These are phyloP conservation scores for Colletotrichum sp. DNA, from an alignment of 2,329 filamentous ascomycete genomes.

Conservation along the genomic window DNA sequence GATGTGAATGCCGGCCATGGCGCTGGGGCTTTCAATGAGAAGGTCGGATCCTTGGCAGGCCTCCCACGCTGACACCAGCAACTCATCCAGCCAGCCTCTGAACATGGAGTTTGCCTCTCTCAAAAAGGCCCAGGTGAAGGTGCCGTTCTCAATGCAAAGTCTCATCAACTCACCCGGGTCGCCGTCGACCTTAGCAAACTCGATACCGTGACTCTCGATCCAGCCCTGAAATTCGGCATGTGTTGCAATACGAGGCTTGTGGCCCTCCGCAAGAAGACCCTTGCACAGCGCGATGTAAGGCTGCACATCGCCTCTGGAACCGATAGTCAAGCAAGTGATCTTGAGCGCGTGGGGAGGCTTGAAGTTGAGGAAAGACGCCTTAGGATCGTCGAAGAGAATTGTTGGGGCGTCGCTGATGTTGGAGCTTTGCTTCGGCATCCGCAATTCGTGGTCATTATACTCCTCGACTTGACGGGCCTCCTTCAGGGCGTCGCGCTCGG, in stretches of 20 bases:
- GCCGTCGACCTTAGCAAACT: slow-evolving; percentile 86
- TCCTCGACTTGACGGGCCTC: slow-evolving; percentile 66
- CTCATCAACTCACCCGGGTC: slow-evolving; percentile 95
- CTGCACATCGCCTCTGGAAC: slow-evolving; percentile 93
- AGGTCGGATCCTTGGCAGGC: slow-evolving; percentile 89
- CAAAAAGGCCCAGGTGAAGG: slow-evolving; percentile 92
- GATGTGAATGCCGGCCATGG: slow-evolving; percentile 98
- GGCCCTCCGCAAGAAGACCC: slow-evolving; percentile 84
- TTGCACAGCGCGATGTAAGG: slow-evolving; percentile 98
- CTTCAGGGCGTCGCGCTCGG: slow-evolving; percentile 81
- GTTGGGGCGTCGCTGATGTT: slow-evolving; percentile 66
- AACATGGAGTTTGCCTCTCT: slow-evolving; percentile 87
- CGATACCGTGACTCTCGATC: slow-evolving; percentile 92
- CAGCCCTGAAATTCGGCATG: slow-evolving; percentile 89
- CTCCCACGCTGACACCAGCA: slow-evolving; percentile 80
- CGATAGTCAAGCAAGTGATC: slow-evolving; percentile 94
- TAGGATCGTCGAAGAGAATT: slow-evolving; percentile 87
- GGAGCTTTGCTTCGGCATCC: slow-evolving; percentile 51
- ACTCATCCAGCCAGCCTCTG: slow-evolving; percentile 91
- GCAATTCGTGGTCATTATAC: slow-evolving; percentile 54
- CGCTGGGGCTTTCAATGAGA: slow-evolving; percentile 92
- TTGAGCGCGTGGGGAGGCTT: slow-evolving; percentile 81
- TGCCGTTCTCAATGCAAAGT: slow-evolving; percentile 95
- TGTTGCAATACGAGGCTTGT: slow-evolving; percentile 86
- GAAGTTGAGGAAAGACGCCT: slow-evolving; percentile 88